Conservation (phyloP, 495 filamentous ascomycete genomes). For the Trichoderma orchidacearum region DNA sequence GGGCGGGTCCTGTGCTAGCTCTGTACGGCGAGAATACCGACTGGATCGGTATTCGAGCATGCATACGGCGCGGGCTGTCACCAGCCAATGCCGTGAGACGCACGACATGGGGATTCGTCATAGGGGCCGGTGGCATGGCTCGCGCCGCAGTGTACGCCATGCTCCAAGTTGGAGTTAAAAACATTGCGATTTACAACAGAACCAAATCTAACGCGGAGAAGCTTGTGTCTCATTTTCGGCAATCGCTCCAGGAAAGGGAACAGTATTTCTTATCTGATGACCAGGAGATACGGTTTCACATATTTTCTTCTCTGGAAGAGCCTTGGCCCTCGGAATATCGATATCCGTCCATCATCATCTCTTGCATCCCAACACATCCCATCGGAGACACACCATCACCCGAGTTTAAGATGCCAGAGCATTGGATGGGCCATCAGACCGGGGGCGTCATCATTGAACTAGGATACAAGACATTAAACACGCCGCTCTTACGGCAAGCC, state of each 20-base stretch:
- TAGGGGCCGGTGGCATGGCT: constrained; percentile 68
- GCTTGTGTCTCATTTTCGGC: constrained; percentile 53
- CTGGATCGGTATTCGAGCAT: constrained; percentile 55
- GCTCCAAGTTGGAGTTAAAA: constrained; percentile 58
- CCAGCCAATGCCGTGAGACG: constrained; percentile 58
- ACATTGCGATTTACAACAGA: constrained; percentile 59
- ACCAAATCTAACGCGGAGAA: constrained; percentile 44
- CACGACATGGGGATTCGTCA: constrained; percentile 49
- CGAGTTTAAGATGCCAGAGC: constrained; percentile 51
- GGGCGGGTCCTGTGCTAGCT: constrained; percentile 46
- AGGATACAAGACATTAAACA: constrained; percentile 53
- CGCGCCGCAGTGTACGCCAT: constrained; percentile 63
- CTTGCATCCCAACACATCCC: constrained; percentile 54
- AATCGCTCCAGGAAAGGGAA: constrained; percentile 11
- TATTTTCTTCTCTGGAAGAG: constrained; percentile 40
- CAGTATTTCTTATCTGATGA: constrained; percentile 4
- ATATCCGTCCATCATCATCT: constrained; percentile 53
- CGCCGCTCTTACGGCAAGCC: constrained; percentile 50
- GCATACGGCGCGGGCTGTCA: constrained; percentile 55
- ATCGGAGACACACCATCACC: constrained; percentile 44
- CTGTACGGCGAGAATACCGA: constrained; percentile 72
- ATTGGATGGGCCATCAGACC: constrained; percentile 56
- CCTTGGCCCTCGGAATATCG: constrained; percentile 47
- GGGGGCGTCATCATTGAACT: constrained; percentile 63
- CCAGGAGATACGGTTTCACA: constrained; percentile 37